Evolutionary conservation across 108 stramenopile genomes (phyloP).

Genomic region (Pseudonitzschia multiseries): DNA sequence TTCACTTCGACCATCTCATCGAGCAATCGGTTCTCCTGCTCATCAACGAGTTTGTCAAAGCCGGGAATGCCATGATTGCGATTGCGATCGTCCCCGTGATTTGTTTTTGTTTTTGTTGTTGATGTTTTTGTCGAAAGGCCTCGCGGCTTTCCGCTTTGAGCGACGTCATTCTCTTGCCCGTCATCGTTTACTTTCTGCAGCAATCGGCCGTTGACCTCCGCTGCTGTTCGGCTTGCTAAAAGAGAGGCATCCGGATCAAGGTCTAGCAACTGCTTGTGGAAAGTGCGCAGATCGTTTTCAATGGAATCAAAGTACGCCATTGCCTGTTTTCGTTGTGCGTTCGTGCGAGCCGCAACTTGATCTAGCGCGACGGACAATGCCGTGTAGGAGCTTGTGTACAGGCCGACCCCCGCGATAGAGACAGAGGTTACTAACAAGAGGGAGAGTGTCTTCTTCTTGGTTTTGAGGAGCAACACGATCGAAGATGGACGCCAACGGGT

Average conservation of each 20-base stretch:
- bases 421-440: conserved; percentile 2
- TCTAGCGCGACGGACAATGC: conserved; percentile 22
- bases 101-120: too few relatives aligned
- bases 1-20: conserved; percentile 26
- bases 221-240: not conserved
- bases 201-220: not conserved
- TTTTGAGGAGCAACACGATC: not conserved
- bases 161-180: not conserved
- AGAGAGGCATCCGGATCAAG: conserved; percentile 4
- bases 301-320: conserved; percentile 18
- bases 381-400: conserved; percentile 27
- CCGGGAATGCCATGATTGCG: too few relatives aligned
- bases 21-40: not conserved
- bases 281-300: conserved; percentile 24
- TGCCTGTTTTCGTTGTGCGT: conserved; percentile 6
- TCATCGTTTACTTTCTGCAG: not conserved
- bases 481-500: not conserved
- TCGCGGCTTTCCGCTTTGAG: not conserved
- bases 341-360: conserved; percentile 17
- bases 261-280: conserved; percentile 25
- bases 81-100: not conserved
- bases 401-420: conserved; percentile 17
- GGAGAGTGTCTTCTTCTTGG: conserved; percentile 25
- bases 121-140: not conserved
- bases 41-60: too few relatives aligned